These are phyloP conservation scores for Rhizopus stolonifer DNA, from an alignment of 371 early-diverging fungal species.

Conservation along the genomic window DNA sequence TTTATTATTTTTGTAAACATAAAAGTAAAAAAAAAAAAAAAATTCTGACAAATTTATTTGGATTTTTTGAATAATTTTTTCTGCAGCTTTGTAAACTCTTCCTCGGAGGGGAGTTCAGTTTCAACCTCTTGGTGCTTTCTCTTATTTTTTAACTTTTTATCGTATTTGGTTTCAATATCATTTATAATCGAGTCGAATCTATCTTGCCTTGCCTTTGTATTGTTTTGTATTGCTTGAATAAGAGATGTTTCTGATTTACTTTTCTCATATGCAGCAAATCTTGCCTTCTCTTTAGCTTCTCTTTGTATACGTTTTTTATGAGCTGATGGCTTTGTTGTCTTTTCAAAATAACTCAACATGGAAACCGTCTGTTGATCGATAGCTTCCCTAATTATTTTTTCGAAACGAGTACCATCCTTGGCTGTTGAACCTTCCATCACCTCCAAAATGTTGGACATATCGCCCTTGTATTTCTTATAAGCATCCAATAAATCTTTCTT, in stretches of 20 bases:
- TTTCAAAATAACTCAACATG: slow-evolving; percentile 44
- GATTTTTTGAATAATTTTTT: slow-evolving; percentile 46
- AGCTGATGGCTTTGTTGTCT: slow-evolving; percentile 52
- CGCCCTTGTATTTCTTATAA: slow-evolving; percentile 69
- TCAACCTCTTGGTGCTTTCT: slow-evolving; percentile 8
- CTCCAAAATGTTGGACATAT: slow-evolving; percentile 70
- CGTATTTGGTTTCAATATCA: slow-evolving; percentile 35
- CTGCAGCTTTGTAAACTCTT: slow-evolving; percentile 62
- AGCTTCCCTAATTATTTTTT: slow-evolving; percentile 61
- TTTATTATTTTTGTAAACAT: neutral
- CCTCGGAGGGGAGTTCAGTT: slow-evolving; percentile 56
- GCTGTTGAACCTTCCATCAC: slow-evolving; percentile 62
- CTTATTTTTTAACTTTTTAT: slow-evolving; percentile 6
- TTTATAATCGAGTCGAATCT: slow-evolving; percentile 52
- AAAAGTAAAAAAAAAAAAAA: no score
- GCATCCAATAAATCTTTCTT: slow-evolving; percentile 68
- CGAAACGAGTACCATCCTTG: slow-evolving; percentile 72
- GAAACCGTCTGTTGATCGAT: slow-evolving; percentile 59
- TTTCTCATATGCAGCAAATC: slow-evolving; percentile 44
- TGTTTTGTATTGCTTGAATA: slow-evolving; percentile 48
- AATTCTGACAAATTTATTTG: slow-evolving; percentile 4
- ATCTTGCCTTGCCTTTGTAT: slow-evolving; percentile 33
- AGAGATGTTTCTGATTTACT: slow-evolving; percentile 33
- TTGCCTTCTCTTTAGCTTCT: slow-evolving; percentile 58
- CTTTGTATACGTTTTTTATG: slow-evolving; percentile 51